Percentiles rank a stretch among this genome's conserved stretches.
Evolutionary conservation across 1,284 basidiomycete species (phyloP).

Genomic region (Baeospora myosura): DNA sequence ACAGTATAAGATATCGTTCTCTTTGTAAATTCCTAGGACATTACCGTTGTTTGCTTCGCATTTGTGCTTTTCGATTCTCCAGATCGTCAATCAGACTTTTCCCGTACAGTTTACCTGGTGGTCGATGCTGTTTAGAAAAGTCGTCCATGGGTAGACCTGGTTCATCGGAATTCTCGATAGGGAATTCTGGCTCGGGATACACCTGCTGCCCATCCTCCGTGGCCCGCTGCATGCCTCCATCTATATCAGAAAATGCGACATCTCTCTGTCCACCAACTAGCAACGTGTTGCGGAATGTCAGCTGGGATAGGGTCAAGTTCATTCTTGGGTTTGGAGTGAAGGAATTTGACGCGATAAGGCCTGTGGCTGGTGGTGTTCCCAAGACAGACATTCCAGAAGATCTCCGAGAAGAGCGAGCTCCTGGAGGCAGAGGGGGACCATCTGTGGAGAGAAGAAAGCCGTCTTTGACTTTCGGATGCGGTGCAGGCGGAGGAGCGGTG

Average conservation of each 20-base stretch:
- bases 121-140: constrained; percentile 34
- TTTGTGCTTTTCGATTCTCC: constrained; percentile 64
- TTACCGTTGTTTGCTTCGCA: constrained; percentile 71
- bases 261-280: constrained; percentile 59
- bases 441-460: constrained; percentile 61
- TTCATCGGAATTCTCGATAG: constrained; percentile 31
- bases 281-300: constrained; percentile 73
- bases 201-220: constrained; percentile 67
- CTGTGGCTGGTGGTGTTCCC: constrained; percentile 27
- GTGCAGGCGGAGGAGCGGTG: constrained; percentile 23
- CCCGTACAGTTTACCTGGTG: constrained; percentile 72
- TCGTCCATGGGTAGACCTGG: constrained; percentile 35
- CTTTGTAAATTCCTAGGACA: constrained; percentile 5
- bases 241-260: constrained; percentile 53
- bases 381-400: constrained; percentile 30
- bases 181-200: constrained; percentile 31
- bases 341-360: constrained; percentile 56
- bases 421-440: constrained; percentile 62
- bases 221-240: constrained; percentile 53
- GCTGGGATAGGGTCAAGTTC: constrained; percentile 65
- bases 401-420: constrained; percentile 48
- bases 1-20: constrained; percentile 9
- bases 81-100: constrained; percentile 77
- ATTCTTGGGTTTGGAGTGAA: constrained; percentile 74
- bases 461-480: constrained; percentile 31